These are phyloP conservation scores for Oldenlandia corymbosa DNA, from an alignment of 257 asterid species.

Conservation along the genomic window DNA sequence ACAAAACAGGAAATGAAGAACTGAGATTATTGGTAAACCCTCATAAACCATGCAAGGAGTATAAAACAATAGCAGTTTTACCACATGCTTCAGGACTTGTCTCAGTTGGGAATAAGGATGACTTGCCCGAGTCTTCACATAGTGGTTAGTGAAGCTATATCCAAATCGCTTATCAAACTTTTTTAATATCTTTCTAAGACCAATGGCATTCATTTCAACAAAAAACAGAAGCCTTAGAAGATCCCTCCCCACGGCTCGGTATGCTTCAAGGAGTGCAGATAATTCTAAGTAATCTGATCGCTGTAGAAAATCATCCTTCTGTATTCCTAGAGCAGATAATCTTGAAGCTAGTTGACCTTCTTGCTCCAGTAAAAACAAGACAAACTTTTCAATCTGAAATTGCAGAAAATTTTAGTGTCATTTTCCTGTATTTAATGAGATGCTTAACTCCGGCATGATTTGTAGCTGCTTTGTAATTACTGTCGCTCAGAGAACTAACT, in stretches of 20 bases:
- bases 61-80: constrained; percentile 19
- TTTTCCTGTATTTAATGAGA: not conserved
- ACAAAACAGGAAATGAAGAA: not conserved
- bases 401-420: not conserved
- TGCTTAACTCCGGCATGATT: not conserved
- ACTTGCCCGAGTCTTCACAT: constrained; percentile 89
- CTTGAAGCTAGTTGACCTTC: constrained; percentile 79
- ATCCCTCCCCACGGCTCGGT: constrained; percentile 73
- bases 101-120: constrained; percentile 98
- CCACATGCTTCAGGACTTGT: constrained; percentile 98
- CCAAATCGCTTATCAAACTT: constrained; percentile 89
- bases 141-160: constrained; percentile 80
- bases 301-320: constrained; percentile 54
- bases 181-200: constrained; percentile 85
- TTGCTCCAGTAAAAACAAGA: constrained; percentile 83
- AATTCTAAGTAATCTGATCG: constrained; percentile 64
- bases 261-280: constrained; percentile 72
- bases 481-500: not conserved
- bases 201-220: constrained; percentile 86
- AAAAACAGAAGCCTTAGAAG: constrained; percentile 79
- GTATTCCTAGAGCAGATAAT: constrained; percentile 55
- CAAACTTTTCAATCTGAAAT: constrained; percentile 79
- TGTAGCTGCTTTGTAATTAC: not conserved
- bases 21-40: not conserved
- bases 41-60: not conserved